phyloP scores from a whole-genome alignment of 1,139 yeast genomes.

The Pneumocystis canis region DNA sequence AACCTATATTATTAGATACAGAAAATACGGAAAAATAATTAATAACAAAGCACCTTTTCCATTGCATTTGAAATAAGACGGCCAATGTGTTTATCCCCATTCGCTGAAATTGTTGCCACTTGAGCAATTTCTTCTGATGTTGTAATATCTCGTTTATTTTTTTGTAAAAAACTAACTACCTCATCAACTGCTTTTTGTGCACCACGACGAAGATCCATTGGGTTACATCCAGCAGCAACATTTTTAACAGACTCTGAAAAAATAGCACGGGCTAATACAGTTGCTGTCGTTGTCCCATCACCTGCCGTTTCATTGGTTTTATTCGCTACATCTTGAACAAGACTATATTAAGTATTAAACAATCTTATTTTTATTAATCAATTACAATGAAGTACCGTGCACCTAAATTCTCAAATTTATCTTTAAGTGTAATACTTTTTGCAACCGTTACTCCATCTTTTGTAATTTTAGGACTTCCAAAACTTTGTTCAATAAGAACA shows the following conservation, averaged over 20 bases:
- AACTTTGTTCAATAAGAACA: constrained; percentile 90
- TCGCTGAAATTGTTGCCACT: constrained; percentile 97
- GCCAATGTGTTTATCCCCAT: constrained; percentile 93
- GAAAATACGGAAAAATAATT: not conserved
- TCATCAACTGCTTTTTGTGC: constrained; percentile 98
- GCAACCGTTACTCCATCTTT: constrained; percentile 99
- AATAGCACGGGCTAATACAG: constrained; percentile 91
- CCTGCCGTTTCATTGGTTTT: constrained; percentile 98
- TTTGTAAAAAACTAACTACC: constrained; percentile 74
- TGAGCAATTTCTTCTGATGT: constrained; percentile 96
- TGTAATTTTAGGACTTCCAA: constrained; percentile 96
- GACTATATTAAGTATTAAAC: constrained; percentile 20
- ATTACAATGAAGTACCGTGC: constrained; percentile 37
- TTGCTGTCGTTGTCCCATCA: constrained; percentile 98
- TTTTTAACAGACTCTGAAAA: constrained; percentile 95
- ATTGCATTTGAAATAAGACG: constrained; percentile 86
- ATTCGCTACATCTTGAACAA: constrained; percentile 93
- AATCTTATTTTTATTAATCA: not conserved
- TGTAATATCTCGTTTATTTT: constrained; percentile 91
- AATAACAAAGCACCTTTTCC: constrained; percentile 60
- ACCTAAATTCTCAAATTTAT: constrained; percentile 93
- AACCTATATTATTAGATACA: not conserved
- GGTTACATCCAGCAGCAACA: constrained; percentile 99
- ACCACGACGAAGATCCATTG: constrained; percentile 98
- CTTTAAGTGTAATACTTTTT: constrained; percentile 62